Conservation (phyloP, 257 asterid genomes). For the Ilex asprella region DNA sequence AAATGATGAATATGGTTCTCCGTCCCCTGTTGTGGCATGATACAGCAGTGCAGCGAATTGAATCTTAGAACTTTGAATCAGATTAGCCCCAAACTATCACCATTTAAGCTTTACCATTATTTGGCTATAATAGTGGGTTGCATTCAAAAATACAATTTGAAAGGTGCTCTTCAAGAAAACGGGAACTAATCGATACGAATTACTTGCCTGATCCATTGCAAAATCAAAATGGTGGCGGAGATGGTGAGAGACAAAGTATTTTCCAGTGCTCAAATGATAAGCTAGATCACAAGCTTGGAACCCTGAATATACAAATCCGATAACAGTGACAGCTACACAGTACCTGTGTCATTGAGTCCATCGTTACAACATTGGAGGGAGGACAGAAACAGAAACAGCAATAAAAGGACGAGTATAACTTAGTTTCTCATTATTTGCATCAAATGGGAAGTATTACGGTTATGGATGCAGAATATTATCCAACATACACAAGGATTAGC, state of each 20-base stretch:
- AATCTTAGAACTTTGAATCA: too few species aligned
- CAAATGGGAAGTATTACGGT: too few species aligned
- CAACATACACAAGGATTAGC: too few species aligned
- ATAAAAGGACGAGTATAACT: too few species aligned
- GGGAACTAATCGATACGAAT: neutral
- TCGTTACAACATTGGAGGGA: neutral
- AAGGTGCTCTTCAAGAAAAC: too few species aligned
- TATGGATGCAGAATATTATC: too few species aligned
- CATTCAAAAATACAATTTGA: too few species aligned
- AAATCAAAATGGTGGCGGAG: slow-evolving; percentile 57
- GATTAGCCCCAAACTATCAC: neutral
- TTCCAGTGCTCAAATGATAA: slow-evolving; percentile 51
- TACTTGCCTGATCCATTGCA: slow-evolving; percentile 79
- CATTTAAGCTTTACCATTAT: neutral
- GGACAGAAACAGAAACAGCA: neutral
- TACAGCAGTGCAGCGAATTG: too few species aligned
- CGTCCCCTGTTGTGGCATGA: too few species aligned
- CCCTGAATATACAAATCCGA: slow-evolving; percentile 68
- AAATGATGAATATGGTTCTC: too few species aligned
- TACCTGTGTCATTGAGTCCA: slow-evolving; percentile 34
- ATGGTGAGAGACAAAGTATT: slow-evolving; percentile 43
- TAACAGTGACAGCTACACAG: slow-evolving; percentile 57
- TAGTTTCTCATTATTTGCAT: too few species aligned
- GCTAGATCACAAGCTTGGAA: slow-evolving; percentile 57
- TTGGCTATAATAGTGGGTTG: too few species aligned